These are phyloP conservation scores for Blastocystis sp. DNA, from an alignment of 352 stramenopile genomes.

Conservation along the genomic window DNA sequence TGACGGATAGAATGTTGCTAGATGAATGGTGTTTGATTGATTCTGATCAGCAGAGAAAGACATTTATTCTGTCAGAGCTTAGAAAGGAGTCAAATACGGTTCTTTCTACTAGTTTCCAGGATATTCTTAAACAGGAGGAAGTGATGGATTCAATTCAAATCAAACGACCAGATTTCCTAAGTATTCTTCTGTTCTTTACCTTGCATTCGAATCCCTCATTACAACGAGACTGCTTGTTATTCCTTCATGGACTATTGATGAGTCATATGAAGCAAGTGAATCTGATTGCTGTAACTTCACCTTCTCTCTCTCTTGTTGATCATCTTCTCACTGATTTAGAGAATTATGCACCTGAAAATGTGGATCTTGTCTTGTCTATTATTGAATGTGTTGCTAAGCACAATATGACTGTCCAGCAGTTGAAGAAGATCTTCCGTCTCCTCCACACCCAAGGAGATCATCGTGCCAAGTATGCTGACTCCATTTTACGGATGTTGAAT, in stretches of 20 bases:
- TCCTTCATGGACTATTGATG: not conserved
- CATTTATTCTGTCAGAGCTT: not conserved
- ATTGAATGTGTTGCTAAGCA: conserved; percentile 38
- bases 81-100: not conserved
- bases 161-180: conserved; percentile 30
- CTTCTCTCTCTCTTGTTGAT: not conserved
- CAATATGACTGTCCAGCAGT: conserved; percentile 56
- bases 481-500: conserved; percentile 45
- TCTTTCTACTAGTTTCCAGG: not conserved
- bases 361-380: conserved; percentile 24
- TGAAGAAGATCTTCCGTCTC: conserved; percentile 58
- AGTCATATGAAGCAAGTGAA: conserved; percentile 28
- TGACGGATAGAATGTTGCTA: conserved; percentile 25
- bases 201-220: not conserved
- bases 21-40: not conserved
- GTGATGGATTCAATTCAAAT: conserved; percentile 32
- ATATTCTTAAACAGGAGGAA: not conserved
- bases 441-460: conserved; percentile 36
- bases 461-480: conserved; percentile 11
- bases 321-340: conserved; percentile 30
- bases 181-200: conserved; percentile 47
- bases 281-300: conserved; percentile 37
- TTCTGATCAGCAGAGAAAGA: not conserved
- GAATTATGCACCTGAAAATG: not conserved
- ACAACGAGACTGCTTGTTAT: not conserved